phyloP scores from a whole-genome alignment of 768 basidiomycete genomes.

The Boletus bicolor region DNA sequence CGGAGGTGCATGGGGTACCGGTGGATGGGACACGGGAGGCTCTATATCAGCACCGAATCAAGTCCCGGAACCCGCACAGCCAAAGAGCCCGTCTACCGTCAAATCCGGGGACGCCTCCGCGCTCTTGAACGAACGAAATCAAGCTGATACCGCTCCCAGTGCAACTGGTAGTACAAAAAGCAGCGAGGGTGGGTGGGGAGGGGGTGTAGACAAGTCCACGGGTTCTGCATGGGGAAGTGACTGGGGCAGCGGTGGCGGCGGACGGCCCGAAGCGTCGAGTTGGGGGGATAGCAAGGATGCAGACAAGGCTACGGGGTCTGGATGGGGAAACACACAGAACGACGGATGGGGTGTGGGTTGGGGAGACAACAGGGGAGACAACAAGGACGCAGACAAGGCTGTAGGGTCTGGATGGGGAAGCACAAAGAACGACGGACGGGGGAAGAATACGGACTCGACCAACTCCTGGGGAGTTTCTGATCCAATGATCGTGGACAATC shows the following conservation, averaged over 20 bases:
- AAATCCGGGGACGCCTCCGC: not conserved
- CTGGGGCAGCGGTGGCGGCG: not conserved
- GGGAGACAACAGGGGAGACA: not conserved
- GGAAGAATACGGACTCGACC: not conserved
- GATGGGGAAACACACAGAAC: not conserved
- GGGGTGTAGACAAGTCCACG: not conserved
- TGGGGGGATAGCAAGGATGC: constrained; percentile 1
- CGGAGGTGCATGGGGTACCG: not conserved
- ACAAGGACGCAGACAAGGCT: not conserved
- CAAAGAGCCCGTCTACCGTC: not conserved
- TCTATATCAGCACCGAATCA: constrained; percentile 5
- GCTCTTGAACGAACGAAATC: not conserved
- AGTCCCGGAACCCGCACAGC: not conserved
- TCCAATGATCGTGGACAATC: constrained; percentile 10
- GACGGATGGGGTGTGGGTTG: not conserved
- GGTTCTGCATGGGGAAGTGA: constrained; percentile 7
- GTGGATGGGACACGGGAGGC: constrained; percentile 1
- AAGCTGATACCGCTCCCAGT: not conserved
- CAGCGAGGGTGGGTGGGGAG: constrained; percentile 7
- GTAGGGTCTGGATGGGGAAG: not conserved
- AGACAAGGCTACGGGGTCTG: not conserved
- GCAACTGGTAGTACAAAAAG: not conserved
- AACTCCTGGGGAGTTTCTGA: constrained; percentile 4
- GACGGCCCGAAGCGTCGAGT: too few species aligned
- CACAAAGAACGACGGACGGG: too few species aligned